Conservation (phyloP, 2,329 filamentous ascomycete genomes). For the Aspergillus ochraceus region DNA sequence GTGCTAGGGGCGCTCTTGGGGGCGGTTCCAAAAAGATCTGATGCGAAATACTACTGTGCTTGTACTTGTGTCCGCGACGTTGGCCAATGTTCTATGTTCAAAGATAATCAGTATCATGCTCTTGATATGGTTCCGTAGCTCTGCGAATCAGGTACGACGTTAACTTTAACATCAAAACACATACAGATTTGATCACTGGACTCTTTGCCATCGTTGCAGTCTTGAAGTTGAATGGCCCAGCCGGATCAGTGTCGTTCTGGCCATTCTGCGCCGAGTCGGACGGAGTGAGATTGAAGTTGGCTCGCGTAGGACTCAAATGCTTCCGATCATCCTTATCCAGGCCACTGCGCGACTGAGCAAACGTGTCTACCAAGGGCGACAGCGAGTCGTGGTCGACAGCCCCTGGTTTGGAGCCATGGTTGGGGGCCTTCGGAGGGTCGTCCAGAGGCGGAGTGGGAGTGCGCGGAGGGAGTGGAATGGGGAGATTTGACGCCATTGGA, state of each 20-base stretch:
- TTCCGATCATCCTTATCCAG: constrained; percentile 22
- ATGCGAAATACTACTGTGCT: constrained; percentile 93
- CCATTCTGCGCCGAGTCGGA: constrained; percentile 30
- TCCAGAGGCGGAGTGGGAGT: constrained; percentile 66
- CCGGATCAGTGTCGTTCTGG: constrained; percentile 34
- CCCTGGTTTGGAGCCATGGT: constrained; percentile 20
- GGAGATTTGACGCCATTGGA: constrained; percentile 59
- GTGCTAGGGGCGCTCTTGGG: constrained; percentile 77
- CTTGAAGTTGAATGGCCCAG: constrained; percentile 87
- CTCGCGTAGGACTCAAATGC: constrained; percentile 34
- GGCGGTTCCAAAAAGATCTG: constrained; percentile 96
- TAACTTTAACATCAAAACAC: constrained; percentile 26
- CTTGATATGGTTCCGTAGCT: neutral
- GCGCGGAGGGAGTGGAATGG: constrained; percentile 60
- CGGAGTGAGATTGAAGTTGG: constrained; percentile 37
- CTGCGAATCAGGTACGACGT: neutral
- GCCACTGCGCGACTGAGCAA: constrained; percentile 27
- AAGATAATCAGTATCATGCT: constrained; percentile 6
- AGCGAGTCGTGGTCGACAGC: constrained; percentile 48
- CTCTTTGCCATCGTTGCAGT: constrained; percentile 73
- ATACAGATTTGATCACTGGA: constrained; percentile 71
- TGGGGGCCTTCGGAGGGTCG: constrained; percentile 34
- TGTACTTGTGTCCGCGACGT: constrained; percentile 93
- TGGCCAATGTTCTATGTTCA: constrained; percentile 75
- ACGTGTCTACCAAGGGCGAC: constrained; percentile 47